Conservation (phyloP, 768 basidiomycete species). For the Infundibulicybe gibba region DNA sequence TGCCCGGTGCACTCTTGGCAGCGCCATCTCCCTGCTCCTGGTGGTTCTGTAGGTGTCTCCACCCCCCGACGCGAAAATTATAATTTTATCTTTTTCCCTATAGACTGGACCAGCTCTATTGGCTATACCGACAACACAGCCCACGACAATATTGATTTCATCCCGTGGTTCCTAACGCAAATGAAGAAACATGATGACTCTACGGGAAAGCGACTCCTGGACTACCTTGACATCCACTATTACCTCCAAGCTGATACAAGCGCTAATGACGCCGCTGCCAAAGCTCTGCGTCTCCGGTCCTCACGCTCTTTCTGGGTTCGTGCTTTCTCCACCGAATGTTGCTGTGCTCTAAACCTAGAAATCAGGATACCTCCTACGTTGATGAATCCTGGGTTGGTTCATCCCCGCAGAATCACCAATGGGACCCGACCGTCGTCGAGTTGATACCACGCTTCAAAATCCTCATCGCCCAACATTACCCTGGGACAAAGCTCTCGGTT, state of each 20-base stretch:
- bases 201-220: constrained; percentile 40
- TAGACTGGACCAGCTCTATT: constrained; percentile 50
- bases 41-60: constrained; percentile 37
- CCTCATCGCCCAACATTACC: constrained; percentile 45
- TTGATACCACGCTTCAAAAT: constrained; percentile 49
- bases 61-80: neutral
- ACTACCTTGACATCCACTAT: constrained; percentile 55
- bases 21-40: constrained; percentile 45
- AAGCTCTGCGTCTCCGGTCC: constrained; percentile 45
- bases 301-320: constrained; percentile 50
- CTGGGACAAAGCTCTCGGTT: constrained; percentile 53
- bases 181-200: constrained; percentile 35
- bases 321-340: neutral
- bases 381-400: constrained; percentile 53
- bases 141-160: constrained; percentile 48
- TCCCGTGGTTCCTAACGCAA: constrained; percentile 52
- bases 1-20: constrained; percentile 40
- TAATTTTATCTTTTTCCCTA: neutral
- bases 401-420: constrained; percentile 42
- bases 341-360: neutral
- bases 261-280: constrained; percentile 47
- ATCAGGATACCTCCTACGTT: constrained; percentile 41
- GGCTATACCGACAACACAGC: constrained; percentile 47
- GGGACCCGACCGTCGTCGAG: constrained; percentile 36
- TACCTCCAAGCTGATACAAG: constrained; percentile 52